Base-by-base conservation (phyloP, 306 rosid genomes). In the Pyrus betulifolia region DNA sequence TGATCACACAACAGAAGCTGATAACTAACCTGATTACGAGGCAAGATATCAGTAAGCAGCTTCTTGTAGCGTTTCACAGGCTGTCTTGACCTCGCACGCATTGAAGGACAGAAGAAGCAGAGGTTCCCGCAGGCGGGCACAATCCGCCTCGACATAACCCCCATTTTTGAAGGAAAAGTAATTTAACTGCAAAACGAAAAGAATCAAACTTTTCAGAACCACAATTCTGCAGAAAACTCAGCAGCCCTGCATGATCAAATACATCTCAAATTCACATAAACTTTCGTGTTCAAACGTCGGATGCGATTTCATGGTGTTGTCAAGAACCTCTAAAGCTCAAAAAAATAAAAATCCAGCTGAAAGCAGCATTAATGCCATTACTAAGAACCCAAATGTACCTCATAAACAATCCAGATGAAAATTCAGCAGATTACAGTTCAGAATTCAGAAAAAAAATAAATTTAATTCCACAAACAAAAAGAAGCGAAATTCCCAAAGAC, bases 101-200 rank as follows among this genome's bases (percentile, higher is more conserved):
- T 70, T 11, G 98, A 76, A 77, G 98, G 98, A 81, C 98, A 95
- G 75, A 88, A 77, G 82, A 86, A 85, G 86, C 97, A 95, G 84
- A 95, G 90, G 90, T 84, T 92, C 64, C 93, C 96, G 67, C 97
- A 92, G 88, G 77, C 97, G 8, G 98, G 98, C 74, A 94, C 92
- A 25, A 92, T 96, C 87, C 90, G 95, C 96, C 98, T 85, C n/a
- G 98, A 92, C 93, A 92, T 87, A 82, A 92, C 98, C 96, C 97
- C 97, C 97, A 92, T 93, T 80, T 74, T 84, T 78, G 49, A 42
- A 38, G 46, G 42, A 3, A 83, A 81, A 27, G 5, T 4, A 61
- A 12, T 69, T 74, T 84, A 81, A 84, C 86, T 67, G 74, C 75
- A 86, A n/a, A 57, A 77, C 40, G 68, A 75, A 80, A 4, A 70